These are phyloP conservation scores for Serendipita indica DNA, from an alignment of 768 basidiomycete species.

Conservation along the genomic window DNA sequence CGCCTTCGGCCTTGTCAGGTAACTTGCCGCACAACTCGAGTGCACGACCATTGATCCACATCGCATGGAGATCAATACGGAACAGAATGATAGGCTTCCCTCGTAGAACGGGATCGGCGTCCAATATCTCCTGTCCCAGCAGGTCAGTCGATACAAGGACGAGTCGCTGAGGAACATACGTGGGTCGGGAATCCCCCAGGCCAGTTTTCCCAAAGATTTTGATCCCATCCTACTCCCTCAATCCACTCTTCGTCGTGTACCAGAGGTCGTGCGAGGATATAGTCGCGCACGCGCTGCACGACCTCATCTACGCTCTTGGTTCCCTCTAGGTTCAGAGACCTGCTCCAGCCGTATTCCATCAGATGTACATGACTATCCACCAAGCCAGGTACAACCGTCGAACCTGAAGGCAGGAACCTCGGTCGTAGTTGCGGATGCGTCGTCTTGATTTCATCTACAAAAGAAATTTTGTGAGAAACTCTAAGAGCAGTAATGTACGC, in stretches of 20 bases:
- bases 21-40: slow-evolving; percentile 31
- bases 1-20: slow-evolving; percentile 53
- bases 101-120: slow-evolving; percentile 47
- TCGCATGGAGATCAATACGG: slow-evolving; percentile 72
- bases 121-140: slow-evolving; percentile 49
- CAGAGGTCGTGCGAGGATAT: slow-evolving; percentile 43
- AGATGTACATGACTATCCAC: slow-evolving; percentile 74
- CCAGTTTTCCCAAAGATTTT: slow-evolving; percentile 35
- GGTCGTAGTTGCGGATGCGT: slow-evolving; percentile 25
- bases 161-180: background rate
- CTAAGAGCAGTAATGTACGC: slow-evolving; percentile 22
- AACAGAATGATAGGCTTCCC: slow-evolving; percentile 57
- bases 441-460: slow-evolving; percentile 19
- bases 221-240: slow-evolving; percentile 86
- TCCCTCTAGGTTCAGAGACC: slow-evolving; percentile 46
- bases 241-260: slow-evolving; percentile 51
- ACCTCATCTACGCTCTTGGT: slow-evolving; percentile 53
- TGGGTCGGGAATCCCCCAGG: slow-evolving; percentile 31
- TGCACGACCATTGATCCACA: slow-evolving; percentile 70
- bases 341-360: slow-evolving; percentile 55
- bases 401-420: slow-evolving; percentile 32
- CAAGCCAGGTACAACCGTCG: slow-evolving; percentile 56
- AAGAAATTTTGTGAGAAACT: slow-evolving; percentile 11
- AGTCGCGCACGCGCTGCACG: slow-evolving; percentile 40
- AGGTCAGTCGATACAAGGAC: background rate